Evolutionary conservation across 2,329 filamentous ascomycete species (phyloP).

Genomic region (Thielaviopsis populi): DNA sequence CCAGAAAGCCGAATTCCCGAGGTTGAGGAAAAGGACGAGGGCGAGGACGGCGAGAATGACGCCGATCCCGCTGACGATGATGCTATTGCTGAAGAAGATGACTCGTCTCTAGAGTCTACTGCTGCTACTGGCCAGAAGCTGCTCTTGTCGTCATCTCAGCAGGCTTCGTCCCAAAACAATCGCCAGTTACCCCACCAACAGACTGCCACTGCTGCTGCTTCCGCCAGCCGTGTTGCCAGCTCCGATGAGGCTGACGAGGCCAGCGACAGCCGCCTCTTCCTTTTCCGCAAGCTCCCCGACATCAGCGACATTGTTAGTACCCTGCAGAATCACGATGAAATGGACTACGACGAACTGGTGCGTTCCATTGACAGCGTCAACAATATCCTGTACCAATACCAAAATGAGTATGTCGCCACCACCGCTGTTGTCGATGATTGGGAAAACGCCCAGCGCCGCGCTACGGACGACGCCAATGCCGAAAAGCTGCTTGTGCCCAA

Average conservation of each 20-base stretch:
- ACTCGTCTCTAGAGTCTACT: not conserved
- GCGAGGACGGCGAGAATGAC: constrained; percentile 21
- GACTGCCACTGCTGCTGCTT: not conserved
- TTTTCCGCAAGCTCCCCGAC: constrained; percentile 10
- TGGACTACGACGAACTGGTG: constrained; percentile 33
- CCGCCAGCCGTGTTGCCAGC: constrained; percentile 18
- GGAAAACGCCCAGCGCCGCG: constrained; percentile 39
- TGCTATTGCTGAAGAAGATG: constrained; percentile 7
- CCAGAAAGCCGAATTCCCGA: constrained; percentile 24
- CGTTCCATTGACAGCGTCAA: constrained; percentile 31
- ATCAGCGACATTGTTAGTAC: constrained; percentile 9
- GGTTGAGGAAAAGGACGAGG: constrained; percentile 20
- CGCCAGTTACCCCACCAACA: not conserved
- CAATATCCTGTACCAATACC: constrained; percentile 34
- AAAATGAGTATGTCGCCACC: constrained; percentile 38
- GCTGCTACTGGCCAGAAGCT: not conserved
- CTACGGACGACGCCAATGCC: constrained; percentile 29
- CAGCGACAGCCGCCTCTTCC: constrained; percentile 8
- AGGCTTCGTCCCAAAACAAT: not conserved
- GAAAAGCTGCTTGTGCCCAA: constrained; percentile 23
- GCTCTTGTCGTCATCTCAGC: not conserved
- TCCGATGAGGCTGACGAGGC: constrained; percentile 18
- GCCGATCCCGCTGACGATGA: constrained; percentile 20
- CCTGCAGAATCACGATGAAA: constrained; percentile 36
- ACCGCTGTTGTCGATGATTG: constrained; percentile 40